phyloP scores from a whole-genome alignment of 2,329 filamentous ascomycete species.

The Colletotrichum neosansevieriae region DNA sequence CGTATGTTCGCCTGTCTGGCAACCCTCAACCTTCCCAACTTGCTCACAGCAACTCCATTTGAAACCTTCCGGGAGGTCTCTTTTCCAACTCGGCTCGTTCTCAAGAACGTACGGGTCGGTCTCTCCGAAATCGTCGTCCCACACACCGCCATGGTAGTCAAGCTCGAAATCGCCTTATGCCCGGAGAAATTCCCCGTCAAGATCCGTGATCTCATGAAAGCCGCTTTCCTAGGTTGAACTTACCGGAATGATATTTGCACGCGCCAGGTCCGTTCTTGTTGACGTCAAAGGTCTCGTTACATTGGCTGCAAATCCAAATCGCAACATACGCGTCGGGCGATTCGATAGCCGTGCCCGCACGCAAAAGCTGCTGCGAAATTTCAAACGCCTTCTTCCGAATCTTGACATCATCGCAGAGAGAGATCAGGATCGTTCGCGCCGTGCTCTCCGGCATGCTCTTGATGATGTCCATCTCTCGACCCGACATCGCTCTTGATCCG shows the following conservation, averaged over 20 bases:
- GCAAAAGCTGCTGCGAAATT: not conserved
- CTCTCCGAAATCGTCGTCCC: not conserved
- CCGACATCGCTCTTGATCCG: not conserved
- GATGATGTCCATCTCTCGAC: conserved; percentile 4
- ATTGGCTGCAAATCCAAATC: not conserved
- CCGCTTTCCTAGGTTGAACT: no score
- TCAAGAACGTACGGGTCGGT: not conserved
- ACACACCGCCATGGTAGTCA: not conserved
- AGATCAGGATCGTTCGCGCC: conserved; percentile 9
- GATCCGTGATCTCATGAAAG: not conserved
- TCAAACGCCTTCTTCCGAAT: not conserved
- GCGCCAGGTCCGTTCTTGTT: not conserved
- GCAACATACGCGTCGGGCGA: not conserved
- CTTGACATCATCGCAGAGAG: not conserved
- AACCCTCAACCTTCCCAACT: conserved; percentile 5
- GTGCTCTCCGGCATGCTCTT: conserved; percentile 10
- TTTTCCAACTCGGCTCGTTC: not conserved
- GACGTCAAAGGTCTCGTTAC: not conserved
- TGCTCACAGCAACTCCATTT: conserved; percentile 28
- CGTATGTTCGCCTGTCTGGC: not conserved
- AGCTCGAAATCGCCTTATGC: not conserved
- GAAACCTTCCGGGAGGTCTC: conserved; percentile 6
- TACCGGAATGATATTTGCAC: not conserved
- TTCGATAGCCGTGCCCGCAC: not conserved
- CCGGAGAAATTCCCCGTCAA: not conserved